Percentiles rank a stretch among this genome's conserved stretches.
phyloP scores from a whole-genome alignment of 768 basidiomycete species.

The Pleurotus sapidus region DNA sequence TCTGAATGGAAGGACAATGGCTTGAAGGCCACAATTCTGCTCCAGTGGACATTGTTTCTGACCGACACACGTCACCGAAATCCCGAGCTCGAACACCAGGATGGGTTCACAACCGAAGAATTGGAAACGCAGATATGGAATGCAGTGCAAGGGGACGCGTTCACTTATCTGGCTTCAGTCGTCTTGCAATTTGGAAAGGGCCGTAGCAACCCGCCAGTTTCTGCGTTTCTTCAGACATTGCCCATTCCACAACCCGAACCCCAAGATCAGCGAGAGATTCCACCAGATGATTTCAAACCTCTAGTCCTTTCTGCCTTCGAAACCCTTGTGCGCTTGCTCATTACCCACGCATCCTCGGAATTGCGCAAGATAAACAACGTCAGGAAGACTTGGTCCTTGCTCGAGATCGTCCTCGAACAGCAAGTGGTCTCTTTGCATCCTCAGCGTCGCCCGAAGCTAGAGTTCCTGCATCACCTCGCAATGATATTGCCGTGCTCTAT shows the following conservation, averaged over 20 bases:
- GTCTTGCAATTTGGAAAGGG: constrained; percentile 56
- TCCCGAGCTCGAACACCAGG: constrained; percentile 56
- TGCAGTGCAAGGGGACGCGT: constrained; percentile 81
- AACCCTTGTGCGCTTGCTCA: constrained; percentile 63
- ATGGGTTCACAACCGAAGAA: constrained; percentile 72
- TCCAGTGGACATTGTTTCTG: constrained; percentile 88
- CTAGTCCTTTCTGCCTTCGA: constrained; percentile 65
- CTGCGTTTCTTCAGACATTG: constrained; percentile 31
- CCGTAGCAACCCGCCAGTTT: constrained; percentile 28
- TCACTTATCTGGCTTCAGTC: constrained; percentile 63
- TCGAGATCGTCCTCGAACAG: constrained; percentile 55
- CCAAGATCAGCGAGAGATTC: constrained; percentile 42
- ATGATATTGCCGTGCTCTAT: constrained; percentile 83
- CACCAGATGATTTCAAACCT: constrained; percentile 50
- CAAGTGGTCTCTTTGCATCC: constrained; percentile 43
- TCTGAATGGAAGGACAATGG: constrained; percentile 67
- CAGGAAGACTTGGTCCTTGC: constrained; percentile 84
- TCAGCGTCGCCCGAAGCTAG: constrained; percentile 39
- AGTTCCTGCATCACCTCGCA: constrained; percentile 51
- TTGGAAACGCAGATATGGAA: constrained; percentile 81
- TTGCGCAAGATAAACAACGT: constrained; percentile 79
- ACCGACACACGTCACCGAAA: constrained; percentile 73
- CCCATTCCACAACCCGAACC: constrained; percentile 31
- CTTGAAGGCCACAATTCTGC: constrained; percentile 68
- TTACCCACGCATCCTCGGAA: constrained; percentile 77